phyloP scores from a whole-genome alignment of 306 rosid species.

The Vigna unguiculata region DNA sequence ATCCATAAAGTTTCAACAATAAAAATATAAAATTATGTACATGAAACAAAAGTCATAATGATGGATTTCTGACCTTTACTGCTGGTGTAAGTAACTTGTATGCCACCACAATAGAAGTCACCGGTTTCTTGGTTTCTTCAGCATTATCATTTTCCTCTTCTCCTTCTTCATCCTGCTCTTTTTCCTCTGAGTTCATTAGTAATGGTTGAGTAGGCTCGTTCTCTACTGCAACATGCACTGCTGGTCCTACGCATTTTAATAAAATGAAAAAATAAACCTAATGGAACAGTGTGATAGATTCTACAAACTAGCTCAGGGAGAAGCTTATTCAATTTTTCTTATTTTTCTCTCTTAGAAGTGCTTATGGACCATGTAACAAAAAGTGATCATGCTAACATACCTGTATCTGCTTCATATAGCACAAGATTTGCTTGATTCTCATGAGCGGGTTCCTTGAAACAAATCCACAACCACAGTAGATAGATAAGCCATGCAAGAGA shows the following conservation, averaged over 20 bases:
- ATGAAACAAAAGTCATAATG: slow-evolving; percentile 12
- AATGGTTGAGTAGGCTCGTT: slow-evolving; percentile 61
- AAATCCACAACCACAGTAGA: slow-evolving; percentile 80
- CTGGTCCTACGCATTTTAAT: slow-evolving; percentile 48
- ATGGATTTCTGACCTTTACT: slow-evolving; percentile 60
- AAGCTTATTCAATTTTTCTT: too few species aligned
- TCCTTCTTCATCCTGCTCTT: slow-evolving; percentile 50
- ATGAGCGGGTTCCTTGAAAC: slow-evolving; percentile 80
- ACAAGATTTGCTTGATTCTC: slow-evolving; percentile 47
- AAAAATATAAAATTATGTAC: too few species aligned
- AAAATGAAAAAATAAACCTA: slow-evolving; percentile 15
- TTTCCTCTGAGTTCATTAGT: slow-evolving; percentile 55
- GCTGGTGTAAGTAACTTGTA: slow-evolving; percentile 89
- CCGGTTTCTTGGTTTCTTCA: slow-evolving; percentile 66
- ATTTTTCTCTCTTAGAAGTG: too few species aligned
- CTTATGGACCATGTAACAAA: too few species aligned
- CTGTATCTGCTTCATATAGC: slow-evolving; percentile 52
- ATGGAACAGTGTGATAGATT: background rate
- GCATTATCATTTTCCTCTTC: slow-evolving; percentile 66
- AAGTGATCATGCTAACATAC: slow-evolving; percentile 50
- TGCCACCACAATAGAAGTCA: slow-evolving; percentile 69
- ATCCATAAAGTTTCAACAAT: too few species aligned
- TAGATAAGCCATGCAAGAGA: slow-evolving; percentile 86
- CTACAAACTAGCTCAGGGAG: too few species aligned
- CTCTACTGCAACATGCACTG: slow-evolving; percentile 58